phyloP scores from a whole-genome alignment of 352 stramenopile species.

The Pythium myriotylum region DNA sequence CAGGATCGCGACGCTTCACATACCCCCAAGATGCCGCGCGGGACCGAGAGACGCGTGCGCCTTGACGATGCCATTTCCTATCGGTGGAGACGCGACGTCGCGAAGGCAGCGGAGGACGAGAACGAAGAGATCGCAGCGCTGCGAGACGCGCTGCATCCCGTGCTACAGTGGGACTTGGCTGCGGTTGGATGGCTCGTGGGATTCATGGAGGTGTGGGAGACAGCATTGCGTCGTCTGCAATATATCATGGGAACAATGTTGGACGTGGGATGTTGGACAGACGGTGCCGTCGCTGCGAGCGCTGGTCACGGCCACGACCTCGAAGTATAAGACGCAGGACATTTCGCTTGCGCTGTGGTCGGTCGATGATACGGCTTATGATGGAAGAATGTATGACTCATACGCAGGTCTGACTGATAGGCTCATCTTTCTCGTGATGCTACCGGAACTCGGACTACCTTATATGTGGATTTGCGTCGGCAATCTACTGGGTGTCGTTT shows the following conservation, averaged over 20 bases:
- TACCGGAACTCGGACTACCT: conserved; percentile 56
- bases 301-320: conserved; percentile 56
- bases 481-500: conserved; percentile 55
- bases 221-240: background rate
- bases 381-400: no score
- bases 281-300: conserved; percentile 35
- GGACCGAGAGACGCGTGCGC: background rate
- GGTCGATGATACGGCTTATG: background rate
- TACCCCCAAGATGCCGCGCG: background rate
- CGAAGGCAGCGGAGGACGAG: background rate
- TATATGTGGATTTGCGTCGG: conserved; percentile 70
- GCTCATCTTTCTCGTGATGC: conserved; percentile 64
- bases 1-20: conserved; percentile 9
- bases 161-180: conserved; percentile 62
- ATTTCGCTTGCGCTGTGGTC: conserved; percentile 70
- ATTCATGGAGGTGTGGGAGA: conserved; percentile 39
- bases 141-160: conserved; percentile 35
- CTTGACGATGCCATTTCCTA: background rate
- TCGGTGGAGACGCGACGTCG: background rate
- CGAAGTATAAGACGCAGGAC: conserved; percentile 56
- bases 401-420: conserved; percentile 21
- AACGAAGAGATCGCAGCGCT: conserved; percentile 4
- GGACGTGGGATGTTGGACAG: conserved; percentile 5
- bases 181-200: conserved; percentile 39
- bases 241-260: background rate